Conservation (phyloP, 257 asterid species). For the Osmanthus fragrans region DNA sequence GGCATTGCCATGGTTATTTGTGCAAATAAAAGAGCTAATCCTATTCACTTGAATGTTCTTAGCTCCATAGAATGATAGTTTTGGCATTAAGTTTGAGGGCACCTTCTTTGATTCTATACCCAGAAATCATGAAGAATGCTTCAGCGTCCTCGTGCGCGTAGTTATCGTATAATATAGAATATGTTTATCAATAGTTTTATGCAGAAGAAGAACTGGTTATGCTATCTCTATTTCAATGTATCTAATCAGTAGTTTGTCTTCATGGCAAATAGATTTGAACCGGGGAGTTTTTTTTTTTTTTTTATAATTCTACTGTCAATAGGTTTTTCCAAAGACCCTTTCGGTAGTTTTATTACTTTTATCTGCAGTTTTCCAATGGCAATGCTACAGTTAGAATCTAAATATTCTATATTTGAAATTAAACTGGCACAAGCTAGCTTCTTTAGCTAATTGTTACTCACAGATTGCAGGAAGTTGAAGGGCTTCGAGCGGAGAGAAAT, state of each 20-base stretch:
- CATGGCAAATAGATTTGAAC: no score
- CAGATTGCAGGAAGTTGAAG: conserved; percentile 98
- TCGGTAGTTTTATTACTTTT: background rate
- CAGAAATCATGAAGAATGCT: background rate
- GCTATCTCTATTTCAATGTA: background rate
- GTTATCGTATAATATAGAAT: no score
- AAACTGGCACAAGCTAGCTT: conserved; percentile 21
- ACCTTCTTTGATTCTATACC: background rate
- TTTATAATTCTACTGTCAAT: no score
- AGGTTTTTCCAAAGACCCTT: background rate
- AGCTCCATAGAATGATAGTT: background rate
- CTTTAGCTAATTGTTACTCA: conserved; percentile 65
- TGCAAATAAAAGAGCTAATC: no score
- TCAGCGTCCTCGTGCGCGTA: background rate
- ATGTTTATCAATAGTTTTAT: no score
- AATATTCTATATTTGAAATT: background rate
- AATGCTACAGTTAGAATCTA: background rate
- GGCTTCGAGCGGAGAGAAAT: conserved; percentile 90
- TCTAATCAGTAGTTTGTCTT: no score
- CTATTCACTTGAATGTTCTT: no score
- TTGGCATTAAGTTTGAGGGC: background rate
- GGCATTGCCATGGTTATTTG: background rate
- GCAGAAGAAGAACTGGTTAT: no score
- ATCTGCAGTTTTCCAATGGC: background rate
- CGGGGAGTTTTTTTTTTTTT: no score